phyloP scores from a whole-genome alignment of 2,329 filamentous ascomycete genomes.

The Xylariaceae sp. region DNA sequence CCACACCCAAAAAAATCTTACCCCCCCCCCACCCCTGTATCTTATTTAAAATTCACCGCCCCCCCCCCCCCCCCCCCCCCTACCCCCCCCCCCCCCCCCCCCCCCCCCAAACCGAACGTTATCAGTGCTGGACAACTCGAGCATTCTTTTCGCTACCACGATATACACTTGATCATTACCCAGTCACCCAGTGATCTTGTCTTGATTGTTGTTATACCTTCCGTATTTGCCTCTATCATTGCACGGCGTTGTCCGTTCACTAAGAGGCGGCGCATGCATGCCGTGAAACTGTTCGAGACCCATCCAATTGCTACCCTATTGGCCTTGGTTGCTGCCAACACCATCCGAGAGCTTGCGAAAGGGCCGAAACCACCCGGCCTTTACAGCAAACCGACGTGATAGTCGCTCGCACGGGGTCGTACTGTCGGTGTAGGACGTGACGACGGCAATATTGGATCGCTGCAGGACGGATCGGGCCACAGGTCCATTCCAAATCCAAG shows the following conservation, averaged over 20 bases:
- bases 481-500: slow-evolving; percentile 3
- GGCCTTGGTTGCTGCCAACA: slow-evolving; percentile 5
- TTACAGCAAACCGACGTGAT: slow-evolving; percentile 7
- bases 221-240: slow-evolving; percentile 5
- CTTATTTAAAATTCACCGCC: too few relatives aligned
- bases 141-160: too few relatives aligned
- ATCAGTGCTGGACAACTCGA: too few relatives aligned
- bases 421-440: slow-evolving; percentile 7
- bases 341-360: slow-evolving; percentile 8
- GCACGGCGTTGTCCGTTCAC: slow-evolving; percentile 9
- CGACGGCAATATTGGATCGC: slow-evolving; percentile 4
- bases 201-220: too few relatives aligned
- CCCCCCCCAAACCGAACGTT: too few relatives aligned
- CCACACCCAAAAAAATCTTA: too few relatives aligned
- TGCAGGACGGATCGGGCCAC: slow-evolving; percentile 6
- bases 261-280: slow-evolving; percentile 13
- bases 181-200: too few relatives aligned
- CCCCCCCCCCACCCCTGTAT: too few relatives aligned
- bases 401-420: not conserved
- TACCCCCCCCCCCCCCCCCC: too few relatives aligned
- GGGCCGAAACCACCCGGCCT: slow-evolving; percentile 9
- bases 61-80: too few relatives aligned
- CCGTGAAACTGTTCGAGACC: slow-evolving; percentile 11
- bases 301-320: slow-evolving; percentile 7
- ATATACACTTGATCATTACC: too few relatives aligned